A percentile compares a stretch with the other conserved stretches of the same genome.
Evolutionary conservation across 352 stramenopile species (phyloP).

Genomic region (Plasmopara halstedii): DNA sequence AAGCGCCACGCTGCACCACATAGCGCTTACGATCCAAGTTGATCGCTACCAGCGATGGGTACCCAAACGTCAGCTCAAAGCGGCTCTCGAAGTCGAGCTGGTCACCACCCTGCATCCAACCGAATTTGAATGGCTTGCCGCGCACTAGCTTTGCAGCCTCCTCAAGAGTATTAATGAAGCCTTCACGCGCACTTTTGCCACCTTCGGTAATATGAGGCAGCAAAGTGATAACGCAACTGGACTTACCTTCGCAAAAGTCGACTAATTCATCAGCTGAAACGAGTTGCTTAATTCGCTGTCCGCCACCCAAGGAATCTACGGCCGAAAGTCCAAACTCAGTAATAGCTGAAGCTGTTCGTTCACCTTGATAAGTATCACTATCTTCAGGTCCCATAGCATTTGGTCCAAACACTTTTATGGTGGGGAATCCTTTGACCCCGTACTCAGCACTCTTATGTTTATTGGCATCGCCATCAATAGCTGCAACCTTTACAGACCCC

Average conservation of each 20-base stretch:
- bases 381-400: slow-evolving; percentile 42
- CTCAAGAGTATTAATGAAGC: slow-evolving; percentile 76
- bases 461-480: slow-evolving; percentile 90
- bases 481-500: slow-evolving; percentile 85
- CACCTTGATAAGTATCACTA: slow-evolving; percentile 82
- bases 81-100: slow-evolving; percentile 76
- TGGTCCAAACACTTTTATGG: slow-evolving; percentile 91
- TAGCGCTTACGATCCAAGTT: slow-evolving; percentile 82
- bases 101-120: slow-evolving; percentile 86
- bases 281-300: slow-evolving; percentile 78
- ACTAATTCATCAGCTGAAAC: slow-evolving; percentile 50
- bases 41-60: slow-evolving; percentile 85
- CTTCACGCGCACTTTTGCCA: slow-evolving; percentile 75
- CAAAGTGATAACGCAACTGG: slow-evolving; percentile 85
- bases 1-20: slow-evolving; percentile 72
- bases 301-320: slow-evolving; percentile 62
- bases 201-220: slow-evolving; percentile 88
- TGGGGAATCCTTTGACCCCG: slow-evolving; percentile 90
- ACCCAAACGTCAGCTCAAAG: slow-evolving; percentile 88
- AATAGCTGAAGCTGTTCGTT: slow-evolving; percentile 79
- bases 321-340: slow-evolving; percentile 64
- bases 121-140: slow-evolving; percentile 88
- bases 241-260: slow-evolving; percentile 81
- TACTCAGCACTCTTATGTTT: slow-evolving; percentile 85
- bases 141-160: slow-evolving; percentile 79